A percentile compares a stretch with the other conserved stretches of the same genome.
phyloP scores from a whole-genome alignment of 805 yeast genomes.

The Yamadazyma sp. region DNA sequence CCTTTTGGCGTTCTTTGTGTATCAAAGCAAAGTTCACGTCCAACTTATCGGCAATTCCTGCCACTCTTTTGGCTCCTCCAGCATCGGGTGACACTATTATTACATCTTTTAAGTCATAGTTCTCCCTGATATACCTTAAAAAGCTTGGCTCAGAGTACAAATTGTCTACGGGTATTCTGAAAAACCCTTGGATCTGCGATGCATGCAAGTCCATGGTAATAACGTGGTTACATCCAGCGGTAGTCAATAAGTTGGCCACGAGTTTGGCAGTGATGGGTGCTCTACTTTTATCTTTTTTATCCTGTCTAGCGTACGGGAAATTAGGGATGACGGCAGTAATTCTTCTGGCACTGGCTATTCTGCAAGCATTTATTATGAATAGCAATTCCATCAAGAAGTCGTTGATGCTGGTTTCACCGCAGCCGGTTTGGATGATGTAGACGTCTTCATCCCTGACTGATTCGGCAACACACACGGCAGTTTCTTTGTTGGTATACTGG shows the following conservation, averaged over 20 bases:
- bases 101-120: slow-evolving; percentile 56
- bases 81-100: slow-evolving; percentile 86
- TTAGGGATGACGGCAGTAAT: slow-evolving; percentile 82
- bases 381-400: slow-evolving; percentile 72
- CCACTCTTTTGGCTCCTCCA: slow-evolving; percentile 90
- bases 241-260: slow-evolving; percentile 77
- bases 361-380: slow-evolving; percentile 80
- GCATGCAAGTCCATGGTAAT: slow-evolving; percentile 88
- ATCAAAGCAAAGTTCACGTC: slow-evolving; percentile 81
- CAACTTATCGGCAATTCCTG: slow-evolving; percentile 74
- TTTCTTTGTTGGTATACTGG: slow-evolving; percentile 84
- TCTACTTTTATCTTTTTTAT: slow-evolving; percentile 78
- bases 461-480: slow-evolving; percentile 77
- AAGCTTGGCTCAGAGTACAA: slow-evolving; percentile 83
- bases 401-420: slow-evolving; percentile 71
- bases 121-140: slow-evolving; percentile 68
- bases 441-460: slow-evolving; percentile 85
- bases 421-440: slow-evolving; percentile 75
- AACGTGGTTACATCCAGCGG: slow-evolving; percentile 85
- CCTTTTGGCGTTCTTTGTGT: slow-evolving; percentile 80
- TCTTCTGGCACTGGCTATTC: slow-evolving; percentile 78
- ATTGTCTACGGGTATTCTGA: slow-evolving; percentile 80
- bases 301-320: slow-evolving; percentile 88
- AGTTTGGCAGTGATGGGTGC: slow-evolving; percentile 86
- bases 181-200: slow-evolving; percentile 86